A percentile compares a stretch with the other conserved stretches of the same genome.
Conservation (phyloP, 202 grass and related monocot genomes). For the Carex arenaria region DNA sequence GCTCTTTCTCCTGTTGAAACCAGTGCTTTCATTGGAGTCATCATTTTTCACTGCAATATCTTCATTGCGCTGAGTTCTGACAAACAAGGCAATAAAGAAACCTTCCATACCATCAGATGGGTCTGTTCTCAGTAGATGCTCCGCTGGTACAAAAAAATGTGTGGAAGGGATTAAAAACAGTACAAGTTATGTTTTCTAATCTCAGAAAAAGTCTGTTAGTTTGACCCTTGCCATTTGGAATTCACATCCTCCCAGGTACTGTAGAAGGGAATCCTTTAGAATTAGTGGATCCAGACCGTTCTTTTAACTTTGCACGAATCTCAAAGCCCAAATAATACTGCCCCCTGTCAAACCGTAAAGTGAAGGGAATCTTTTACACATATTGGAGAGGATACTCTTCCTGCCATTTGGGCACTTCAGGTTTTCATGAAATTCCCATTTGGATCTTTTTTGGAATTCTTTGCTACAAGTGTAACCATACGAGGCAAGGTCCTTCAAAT, state of each 20-base stretch:
- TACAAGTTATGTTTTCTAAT: neutral
- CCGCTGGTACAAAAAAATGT: slow-evolving; percentile 37
- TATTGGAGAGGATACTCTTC: no score
- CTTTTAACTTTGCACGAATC: no score
- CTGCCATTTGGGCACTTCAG: neutral
- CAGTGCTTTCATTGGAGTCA: neutral
- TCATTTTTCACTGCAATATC: neutral
- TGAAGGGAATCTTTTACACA: no score
- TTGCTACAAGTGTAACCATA: neutral
- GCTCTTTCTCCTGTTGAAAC: slow-evolving; percentile 2
- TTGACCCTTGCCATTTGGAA: neutral
- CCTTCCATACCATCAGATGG: slow-evolving; percentile 71
- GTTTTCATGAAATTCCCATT: neutral
- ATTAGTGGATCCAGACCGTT: no score
- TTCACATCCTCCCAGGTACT: no score
- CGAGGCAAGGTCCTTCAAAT: neutral
- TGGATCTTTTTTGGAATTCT: neutral
- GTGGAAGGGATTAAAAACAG: neutral
- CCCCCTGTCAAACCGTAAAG: no score
- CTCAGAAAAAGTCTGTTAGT: neutral
- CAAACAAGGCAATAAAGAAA: slow-evolving; percentile 84
- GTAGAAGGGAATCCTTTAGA: no score
- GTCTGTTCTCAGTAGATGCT: slow-evolving; percentile 70
- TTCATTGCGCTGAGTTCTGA: slow-evolving; percentile 25
- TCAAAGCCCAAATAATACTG: no score